phyloP scores from a whole-genome alignment of 805 yeast species.

The Cyberlindnera maritima region DNA sequence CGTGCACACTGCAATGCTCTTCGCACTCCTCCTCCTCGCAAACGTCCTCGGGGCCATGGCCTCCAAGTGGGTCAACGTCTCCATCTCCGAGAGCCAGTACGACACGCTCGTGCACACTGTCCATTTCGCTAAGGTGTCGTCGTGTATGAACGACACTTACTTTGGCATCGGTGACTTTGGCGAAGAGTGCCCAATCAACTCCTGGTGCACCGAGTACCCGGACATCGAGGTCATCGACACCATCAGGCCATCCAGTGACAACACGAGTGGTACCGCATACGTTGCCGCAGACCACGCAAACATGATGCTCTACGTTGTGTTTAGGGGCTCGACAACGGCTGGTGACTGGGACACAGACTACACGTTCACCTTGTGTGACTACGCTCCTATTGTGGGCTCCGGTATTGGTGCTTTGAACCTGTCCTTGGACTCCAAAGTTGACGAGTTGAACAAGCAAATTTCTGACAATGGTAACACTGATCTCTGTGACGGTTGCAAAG shows the following conservation, averaged over 20 bases:
- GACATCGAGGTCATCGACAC: constrained; percentile 15
- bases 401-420: constrained; percentile 3
- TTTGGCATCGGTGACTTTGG: constrained; percentile 14
- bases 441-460: constrained; percentile 3
- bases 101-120: constrained; percentile 17
- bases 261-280: constrained; percentile 53
- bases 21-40: neutral
- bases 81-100: constrained; percentile 16
- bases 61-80: constrained; percentile 11
- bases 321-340: constrained; percentile 64
- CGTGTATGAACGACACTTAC: constrained; percentile 17
- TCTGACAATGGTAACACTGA: constrained; percentile 5
- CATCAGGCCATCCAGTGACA: constrained; percentile 21
- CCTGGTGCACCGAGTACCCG: constrained; percentile 16
- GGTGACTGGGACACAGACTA: constrained; percentile 66
- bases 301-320: constrained; percentile 46
- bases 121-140: constrained; percentile 20
- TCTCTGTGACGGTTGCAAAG: constrained; percentile 49
- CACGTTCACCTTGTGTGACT: constrained; percentile 43
- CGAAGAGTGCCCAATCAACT: constrained; percentile 19
- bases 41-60: constrained; percentile 3
- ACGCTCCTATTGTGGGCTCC: constrained; percentile 36
- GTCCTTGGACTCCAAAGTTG: neutral
- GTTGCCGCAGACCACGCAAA: constrained; percentile 47
- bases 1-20: neutral